Percentiles rank a stretch among this genome's conserved stretches.
phyloP scores from a whole-genome alignment of 768 basidiomycete species.

The Lentinus tigrinus region DNA sequence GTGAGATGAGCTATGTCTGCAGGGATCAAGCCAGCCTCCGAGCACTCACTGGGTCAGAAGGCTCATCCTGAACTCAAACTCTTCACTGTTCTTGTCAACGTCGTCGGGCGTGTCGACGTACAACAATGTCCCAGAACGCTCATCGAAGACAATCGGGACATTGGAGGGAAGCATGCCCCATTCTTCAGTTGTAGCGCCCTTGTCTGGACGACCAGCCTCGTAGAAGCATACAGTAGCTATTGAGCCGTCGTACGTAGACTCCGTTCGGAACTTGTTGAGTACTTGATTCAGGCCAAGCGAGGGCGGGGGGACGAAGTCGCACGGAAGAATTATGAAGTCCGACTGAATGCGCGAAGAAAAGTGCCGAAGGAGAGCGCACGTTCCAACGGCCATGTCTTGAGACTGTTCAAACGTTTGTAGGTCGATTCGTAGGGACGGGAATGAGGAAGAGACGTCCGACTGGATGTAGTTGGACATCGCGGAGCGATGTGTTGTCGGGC shows the following conservation, averaged over 20 bases:
- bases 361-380: constrained; percentile 72
- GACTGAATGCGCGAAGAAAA: constrained; percentile 73
- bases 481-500: constrained; percentile 72
- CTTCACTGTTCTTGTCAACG: constrained; percentile 64
- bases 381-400: constrained; percentile 62
- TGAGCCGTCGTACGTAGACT: constrained; percentile 59
- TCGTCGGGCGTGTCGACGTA: constrained; percentile 73
- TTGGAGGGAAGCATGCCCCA: constrained; percentile 53
- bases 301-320: constrained; percentile 84
- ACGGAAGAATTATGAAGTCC: constrained; percentile 89
- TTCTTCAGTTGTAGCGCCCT: constrained; percentile 57
- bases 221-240: constrained; percentile 73
- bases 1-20: background rate
- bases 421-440: constrained; percentile 69
- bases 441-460: constrained; percentile 62
- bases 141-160: constrained; percentile 67
- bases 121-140: constrained; percentile 60
- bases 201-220: constrained; percentile 48
- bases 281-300: constrained; percentile 66
- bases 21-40: background rate
- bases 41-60: constrained; percentile 60
- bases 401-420: constrained; percentile 81
- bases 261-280: constrained; percentile 80
- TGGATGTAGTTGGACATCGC: constrained; percentile 83
- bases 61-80: constrained; percentile 73